Evolutionary conservation across 106 monocot species (phyloP).

Genomic region (Allium cepa): DNA sequence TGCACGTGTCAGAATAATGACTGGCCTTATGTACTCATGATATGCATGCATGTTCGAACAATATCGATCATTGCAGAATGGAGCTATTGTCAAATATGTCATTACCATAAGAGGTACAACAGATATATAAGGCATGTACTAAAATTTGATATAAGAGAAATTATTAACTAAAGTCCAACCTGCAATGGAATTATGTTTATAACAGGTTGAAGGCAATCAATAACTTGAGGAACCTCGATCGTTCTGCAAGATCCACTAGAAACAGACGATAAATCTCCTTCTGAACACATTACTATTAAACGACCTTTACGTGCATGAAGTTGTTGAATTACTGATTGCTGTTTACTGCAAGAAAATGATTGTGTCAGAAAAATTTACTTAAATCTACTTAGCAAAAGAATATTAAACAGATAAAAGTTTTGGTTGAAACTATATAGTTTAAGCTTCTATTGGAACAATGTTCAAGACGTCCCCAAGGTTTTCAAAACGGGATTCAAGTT

Average conservation of each 20-base stretch:
- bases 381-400: not conserved
- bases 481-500: too few relatives aligned
- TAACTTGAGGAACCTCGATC: slow-evolving; percentile 85
- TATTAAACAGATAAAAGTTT: too few relatives aligned
- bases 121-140: not conserved
- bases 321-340: slow-evolving; percentile 95
- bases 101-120: not conserved
- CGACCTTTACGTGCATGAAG: slow-evolving; percentile 92
- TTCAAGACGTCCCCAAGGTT: too few relatives aligned
- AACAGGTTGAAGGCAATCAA: slow-evolving; percentile 88
- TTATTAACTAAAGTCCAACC: slow-evolving; percentile 18
- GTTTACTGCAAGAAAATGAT: slow-evolving; percentile 47
- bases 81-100: not conserved
- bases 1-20: too few relatives aligned
- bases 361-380: not conserved
- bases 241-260: slow-evolving; percentile 58
- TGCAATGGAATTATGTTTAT: slow-evolving; percentile 92
- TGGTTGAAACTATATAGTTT: too few relatives aligned
- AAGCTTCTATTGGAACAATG: too few relatives aligned
- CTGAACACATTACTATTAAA: slow-evolving; percentile 80
- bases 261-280: slow-evolving; percentile 69
- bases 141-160: not conserved
- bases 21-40: too few relatives aligned
- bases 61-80: too few relatives aligned
- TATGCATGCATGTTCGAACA: too few relatives aligned